phyloP scores from a whole-genome alignment of 805 yeast genomes.

The Cyberlindnera amylophila region DNA sequence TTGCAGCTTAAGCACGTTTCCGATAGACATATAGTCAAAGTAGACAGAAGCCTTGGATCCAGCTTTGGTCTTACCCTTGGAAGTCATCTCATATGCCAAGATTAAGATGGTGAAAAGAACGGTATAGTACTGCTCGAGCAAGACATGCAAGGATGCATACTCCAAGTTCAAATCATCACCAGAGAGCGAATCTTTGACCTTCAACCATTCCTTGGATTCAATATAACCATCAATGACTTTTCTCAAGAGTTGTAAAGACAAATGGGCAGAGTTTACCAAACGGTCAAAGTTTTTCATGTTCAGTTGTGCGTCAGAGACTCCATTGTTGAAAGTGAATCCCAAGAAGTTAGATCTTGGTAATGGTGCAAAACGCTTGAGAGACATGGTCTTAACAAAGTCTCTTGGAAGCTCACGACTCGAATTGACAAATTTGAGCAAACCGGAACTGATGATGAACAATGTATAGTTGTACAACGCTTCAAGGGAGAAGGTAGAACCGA shows the following conservation, averaged over 20 bases:
- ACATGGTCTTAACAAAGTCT: conserved; percentile 10
- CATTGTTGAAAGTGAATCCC: conserved; percentile 9
- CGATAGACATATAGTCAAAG: conserved; percentile 16
- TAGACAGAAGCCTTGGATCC: conserved; percentile 5
- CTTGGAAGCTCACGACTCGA: conserved; percentile 13
- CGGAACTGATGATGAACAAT: conserved; percentile 14
- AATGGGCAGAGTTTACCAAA: conserved; percentile 13
- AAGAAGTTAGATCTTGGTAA: conserved; percentile 25
- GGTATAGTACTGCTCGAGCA: conserved; percentile 18
- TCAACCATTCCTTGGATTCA: conserved; percentile 3
- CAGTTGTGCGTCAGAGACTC: conserved; percentile 2
- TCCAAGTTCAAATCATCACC: conserved; percentile 8
- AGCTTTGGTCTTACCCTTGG: conserved; percentile 19
- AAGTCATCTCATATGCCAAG: conserved; percentile 15
- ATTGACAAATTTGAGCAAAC: conserved; percentile 15
- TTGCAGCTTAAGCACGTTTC: conserved; percentile 23
- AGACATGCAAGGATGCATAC: conserved; percentile 10
- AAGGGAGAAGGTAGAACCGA: conserved; percentile 21
- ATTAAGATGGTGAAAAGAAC: conserved; percentile 12
- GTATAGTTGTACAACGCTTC: conserved; percentile 19
- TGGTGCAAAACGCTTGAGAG: conserved; percentile 23
- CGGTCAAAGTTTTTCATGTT: conserved; percentile 16
- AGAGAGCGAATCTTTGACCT: conserved; percentile 6
- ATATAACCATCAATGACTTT: conserved; percentile 9
- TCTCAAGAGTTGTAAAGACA: conserved; percentile 10